Conservation (phyloP, 1,284 basidiomycete genomes). For the Moesziomyces parantarcticus region DNA sequence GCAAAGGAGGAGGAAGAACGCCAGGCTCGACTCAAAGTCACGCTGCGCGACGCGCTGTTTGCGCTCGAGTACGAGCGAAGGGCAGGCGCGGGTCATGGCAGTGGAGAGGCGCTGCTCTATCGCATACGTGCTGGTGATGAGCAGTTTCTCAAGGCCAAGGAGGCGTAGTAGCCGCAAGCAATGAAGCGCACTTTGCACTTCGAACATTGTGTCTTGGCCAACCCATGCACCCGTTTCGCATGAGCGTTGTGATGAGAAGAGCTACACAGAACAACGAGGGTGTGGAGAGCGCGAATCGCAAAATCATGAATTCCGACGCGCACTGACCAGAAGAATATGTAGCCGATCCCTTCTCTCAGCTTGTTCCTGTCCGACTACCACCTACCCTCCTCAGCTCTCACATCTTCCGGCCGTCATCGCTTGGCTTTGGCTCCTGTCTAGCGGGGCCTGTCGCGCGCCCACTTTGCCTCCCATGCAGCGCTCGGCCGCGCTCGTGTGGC, state of each 20-base stretch:
- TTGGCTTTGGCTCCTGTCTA: too few species aligned
- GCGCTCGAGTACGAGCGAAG: constrained; percentile 58
- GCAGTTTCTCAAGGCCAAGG: constrained; percentile 15
- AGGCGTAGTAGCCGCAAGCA: constrained; percentile 4
- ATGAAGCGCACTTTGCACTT: too few species aligned
- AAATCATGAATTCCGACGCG: constrained; percentile 1
- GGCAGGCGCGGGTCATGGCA: constrained; percentile 35
- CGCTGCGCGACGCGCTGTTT: constrained; percentile 61
- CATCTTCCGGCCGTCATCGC: too few species aligned
- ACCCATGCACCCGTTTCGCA: too few species aligned
- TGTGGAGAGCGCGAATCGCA: neutral
- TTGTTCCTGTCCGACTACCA: too few species aligned
- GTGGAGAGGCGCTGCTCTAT: constrained; percentile 43
- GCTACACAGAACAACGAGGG: too few species aligned
- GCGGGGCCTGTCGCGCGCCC: too few species aligned
- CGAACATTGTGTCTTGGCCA: too few species aligned
- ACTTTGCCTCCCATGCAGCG: constrained; percentile 11
- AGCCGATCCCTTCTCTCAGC: too few species aligned
- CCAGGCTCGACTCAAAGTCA: constrained; percentile 54
- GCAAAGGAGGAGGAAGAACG: constrained; percentile 62
- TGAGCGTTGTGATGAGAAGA: neutral
- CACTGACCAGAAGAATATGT: constrained; percentile 16
- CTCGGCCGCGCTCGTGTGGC: constrained; percentile 17
- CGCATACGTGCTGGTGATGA: constrained; percentile 27
- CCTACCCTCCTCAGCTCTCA: too few species aligned